Conservation (phyloP, 2,329 filamentous ascomycete genomes). For the Tolypocladium sp. region DNA sequence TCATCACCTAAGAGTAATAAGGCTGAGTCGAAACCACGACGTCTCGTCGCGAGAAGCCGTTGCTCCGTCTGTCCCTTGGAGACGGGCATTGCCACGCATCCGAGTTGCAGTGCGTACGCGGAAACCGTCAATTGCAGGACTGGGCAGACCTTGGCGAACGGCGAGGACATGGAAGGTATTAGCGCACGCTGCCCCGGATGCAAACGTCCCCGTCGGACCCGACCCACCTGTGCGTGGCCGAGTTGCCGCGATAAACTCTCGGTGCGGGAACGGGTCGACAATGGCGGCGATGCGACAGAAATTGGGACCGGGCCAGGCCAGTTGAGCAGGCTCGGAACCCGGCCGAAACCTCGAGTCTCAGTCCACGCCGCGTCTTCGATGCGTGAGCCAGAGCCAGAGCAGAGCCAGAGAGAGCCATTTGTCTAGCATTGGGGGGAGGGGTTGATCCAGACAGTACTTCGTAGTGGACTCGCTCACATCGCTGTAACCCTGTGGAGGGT, state of each 20-base stretch:
- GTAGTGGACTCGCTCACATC: neutral
- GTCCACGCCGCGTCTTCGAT: neutral
- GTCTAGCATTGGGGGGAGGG: neutral
- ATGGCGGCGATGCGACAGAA: neutral
- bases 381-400: neutral
- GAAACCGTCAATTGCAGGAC: neutral
- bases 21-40: neutral
- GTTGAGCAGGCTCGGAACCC: neutral
- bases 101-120: neutral
- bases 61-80: neutral
- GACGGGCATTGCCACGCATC: neutral
- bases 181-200: neutral
- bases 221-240: neutral
- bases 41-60: neutral
- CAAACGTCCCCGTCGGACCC: constrained; percentile 1
- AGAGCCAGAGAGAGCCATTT: neutral
- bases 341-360: neutral
- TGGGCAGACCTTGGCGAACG: neutral
- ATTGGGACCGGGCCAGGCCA: neutral
- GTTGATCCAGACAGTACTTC: neutral
- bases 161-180: neutral
- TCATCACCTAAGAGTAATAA: neutral
- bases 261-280: neutral
- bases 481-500: neutral
- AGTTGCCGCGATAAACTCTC: neutral